Evolutionary conservation across 495 filamentous ascomycete genomes (phyloP), one percentile per base, ranked within the genome.

Genomic region (Oleoguttula mirabilis): DNA sequence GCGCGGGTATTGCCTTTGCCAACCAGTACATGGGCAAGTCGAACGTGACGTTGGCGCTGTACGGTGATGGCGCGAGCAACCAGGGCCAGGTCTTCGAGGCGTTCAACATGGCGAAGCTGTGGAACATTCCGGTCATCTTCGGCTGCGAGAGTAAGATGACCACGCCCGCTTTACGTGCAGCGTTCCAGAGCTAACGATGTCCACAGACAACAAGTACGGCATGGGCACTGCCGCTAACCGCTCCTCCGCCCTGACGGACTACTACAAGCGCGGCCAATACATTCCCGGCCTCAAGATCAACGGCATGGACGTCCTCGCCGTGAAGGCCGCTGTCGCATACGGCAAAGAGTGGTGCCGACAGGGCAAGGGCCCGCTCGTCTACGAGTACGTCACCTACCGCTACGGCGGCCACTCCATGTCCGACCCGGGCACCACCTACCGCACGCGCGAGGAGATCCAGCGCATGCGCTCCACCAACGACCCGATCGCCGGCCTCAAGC

Each of bases 221-320:
- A 98, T 98, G 90, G 90, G 92, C 66, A 98, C 90, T 38, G 84
- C 90, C 41, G 90, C 90, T 48, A 81, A 83, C 60, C 86, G 90
- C 55, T 82, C 90, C 51, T 83, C 88, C 49, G 90, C 90, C 50
- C 67, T 94, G 53, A 95, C 90, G 59, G 92, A 98, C 64, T 98
- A 98, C 81, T 98, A 98, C 79, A 95, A 96, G 77, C 92, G 90
- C 67, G 90, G 90, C 49, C 90, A 98, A 71, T 98, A 96, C 72
- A 98, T 98, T 57, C 90, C 90, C 46, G 90, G 90, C 68, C 77
- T 98, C 45, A 98, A 96, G 72, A 85, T 98, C 62, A 98, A 98
- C 69, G 90, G 84, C 63, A 98, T 98, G 90, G 90, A 98, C 63
- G 84, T 95, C 54, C 84, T 98, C 39, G 90, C 90, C 51, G 90